These are phyloP conservation scores for Hylodesmum podocarpum DNA, from an alignment of 306 rosid genomes.

Conservation along the genomic window DNA sequence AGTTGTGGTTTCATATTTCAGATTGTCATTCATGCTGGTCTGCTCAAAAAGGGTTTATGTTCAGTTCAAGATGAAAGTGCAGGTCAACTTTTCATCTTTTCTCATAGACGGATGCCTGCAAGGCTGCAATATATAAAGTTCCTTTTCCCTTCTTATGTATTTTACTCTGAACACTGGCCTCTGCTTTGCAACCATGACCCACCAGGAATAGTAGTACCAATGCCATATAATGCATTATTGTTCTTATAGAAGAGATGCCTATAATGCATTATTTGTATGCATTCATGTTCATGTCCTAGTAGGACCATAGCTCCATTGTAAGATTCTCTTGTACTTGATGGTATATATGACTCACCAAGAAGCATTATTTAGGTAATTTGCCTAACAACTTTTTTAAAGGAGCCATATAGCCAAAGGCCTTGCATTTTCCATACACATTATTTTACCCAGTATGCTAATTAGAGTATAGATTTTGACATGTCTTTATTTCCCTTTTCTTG, in stretches of 20 bases:
- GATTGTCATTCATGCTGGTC: slow-evolving; percentile 69
- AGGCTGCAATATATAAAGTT: slow-evolving; percentile 7
- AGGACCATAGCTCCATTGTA: background rate
- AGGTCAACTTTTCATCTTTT: slow-evolving; percentile 50
- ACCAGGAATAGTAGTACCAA: no score
- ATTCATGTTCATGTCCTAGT: slow-evolving; percentile 1
- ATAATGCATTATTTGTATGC: background rate
- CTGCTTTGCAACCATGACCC: slow-evolving; percentile 19
- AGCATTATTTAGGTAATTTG: background rate
- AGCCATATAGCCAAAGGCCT: background rate
- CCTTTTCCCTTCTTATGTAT: background rate
- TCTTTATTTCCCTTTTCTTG: background rate
- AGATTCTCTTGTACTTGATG: slow-evolving; percentile 13
- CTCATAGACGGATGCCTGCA: slow-evolving; percentile 2
- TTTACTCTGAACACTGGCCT: background rate
- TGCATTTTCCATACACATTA: background rate
- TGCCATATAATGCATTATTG: no score
- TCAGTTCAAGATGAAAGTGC: slow-evolving; percentile 94
- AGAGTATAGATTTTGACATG: background rate
- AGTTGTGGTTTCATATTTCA: slow-evolving; percentile 42
- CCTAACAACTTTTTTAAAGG: background rate
- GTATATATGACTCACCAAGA: background rate
- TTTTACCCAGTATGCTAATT: slow-evolving; percentile 2
- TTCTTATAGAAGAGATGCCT: no score
- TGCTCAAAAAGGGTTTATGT: slow-evolving; percentile 73